These are phyloP conservation scores for Aspergillus intermedius DNA, from an alignment of 2,329 filamentous ascomycete genomes.

Conservation along the genomic window DNA sequence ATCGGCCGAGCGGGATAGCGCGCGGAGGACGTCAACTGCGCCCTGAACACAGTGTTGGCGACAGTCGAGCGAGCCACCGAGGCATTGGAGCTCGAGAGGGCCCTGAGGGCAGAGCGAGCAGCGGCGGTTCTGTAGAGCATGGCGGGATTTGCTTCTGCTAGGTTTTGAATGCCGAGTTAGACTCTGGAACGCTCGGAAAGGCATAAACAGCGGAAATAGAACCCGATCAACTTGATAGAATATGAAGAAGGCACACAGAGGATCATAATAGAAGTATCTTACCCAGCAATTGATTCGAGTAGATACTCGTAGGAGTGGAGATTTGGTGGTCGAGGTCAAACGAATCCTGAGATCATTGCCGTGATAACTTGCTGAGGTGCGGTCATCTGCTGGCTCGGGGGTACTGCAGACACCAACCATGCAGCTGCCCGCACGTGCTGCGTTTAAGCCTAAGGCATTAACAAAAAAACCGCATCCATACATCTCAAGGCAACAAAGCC, in stretches of 20 bases:
- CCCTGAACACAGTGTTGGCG: conserved; percentile 37
- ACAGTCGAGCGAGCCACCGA: conserved; percentile 37
- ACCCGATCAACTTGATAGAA: conserved; percentile 29
- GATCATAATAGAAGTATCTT: conserved; percentile 26
- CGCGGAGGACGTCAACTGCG: conserved; percentile 39
- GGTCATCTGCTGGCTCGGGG: conserved; percentile 19
- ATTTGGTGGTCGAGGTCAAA: conserved; percentile 22
- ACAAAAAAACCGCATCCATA: background rate
- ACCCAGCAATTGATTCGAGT: conserved; percentile 25
- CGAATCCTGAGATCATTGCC: conserved; percentile 17
- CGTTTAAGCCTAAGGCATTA: conserved; percentile 21
- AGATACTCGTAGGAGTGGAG: conserved; percentile 30
- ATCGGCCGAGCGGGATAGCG: conserved; percentile 31
- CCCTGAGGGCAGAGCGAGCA: conserved; percentile 40
- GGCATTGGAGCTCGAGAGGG: conserved; percentile 38
- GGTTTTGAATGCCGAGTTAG: conserved; percentile 28
- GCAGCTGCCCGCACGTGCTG: conserved; percentile 14
- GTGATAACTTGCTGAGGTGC: conserved; percentile 24
- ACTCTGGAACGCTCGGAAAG: conserved; percentile 28
- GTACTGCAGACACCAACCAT: conserved; percentile 19
- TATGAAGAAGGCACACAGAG: conserved; percentile 10
- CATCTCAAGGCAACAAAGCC: conserved; percentile 5
- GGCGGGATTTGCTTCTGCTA: conserved; percentile 23
- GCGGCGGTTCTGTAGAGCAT: conserved; percentile 43
- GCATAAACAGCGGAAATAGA: conserved; percentile 11